Base-by-base conservation (phyloP, 2,329 filamentous ascomycete species). In the Xylaria multiplex region DNA sequence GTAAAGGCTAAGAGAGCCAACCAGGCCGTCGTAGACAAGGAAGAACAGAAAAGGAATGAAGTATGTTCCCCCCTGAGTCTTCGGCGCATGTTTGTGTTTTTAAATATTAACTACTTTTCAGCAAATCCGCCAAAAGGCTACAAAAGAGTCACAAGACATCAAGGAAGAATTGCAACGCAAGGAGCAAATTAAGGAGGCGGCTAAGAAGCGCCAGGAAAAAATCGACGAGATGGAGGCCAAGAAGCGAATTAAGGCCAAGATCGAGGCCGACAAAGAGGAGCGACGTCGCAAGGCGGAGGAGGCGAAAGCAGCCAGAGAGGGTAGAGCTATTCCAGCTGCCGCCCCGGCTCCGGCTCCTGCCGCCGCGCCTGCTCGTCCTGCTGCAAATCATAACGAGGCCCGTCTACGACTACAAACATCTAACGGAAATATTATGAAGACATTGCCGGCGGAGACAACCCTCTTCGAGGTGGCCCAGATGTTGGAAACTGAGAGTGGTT, bases 201-300 rank as follows among this genome's bases (percentile, higher is more conserved):
- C 90, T 59, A 88, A 89, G 74, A 97, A 97, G 83, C 90, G 90
- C 61, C 88, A 90, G 74, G 96, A 99, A 82, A 97, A 97, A 83
- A 82, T 87, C 48, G 93, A 91, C 16, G 96, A 98, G 59, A 79
- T 91, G 8, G 93, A 93, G 49, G 95, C 93, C 11, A 96, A 95
- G 84, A 92, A 91, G 79, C 88, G 92, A 42, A 95, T 97, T 78
- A 91, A 93, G 81, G 94, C 93, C 63, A 94, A 94, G 85, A 97
- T 99, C 70, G 94, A 96, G 72, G 94, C 92, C 14, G 94, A 98
- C 82, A 97, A 96, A 83, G 91, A 93, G 72, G 93, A 95, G 74
- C 89, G 96, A 60, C 90, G 92, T 70, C 86, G 91, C 70, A 97
- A 96, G 78, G 90, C 93, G 2, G 96, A 97, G 75, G 84, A 88